phyloP scores from a whole-genome alignment of 345 rosid genomes.

The Aquilaria malaccensis region DNA sequence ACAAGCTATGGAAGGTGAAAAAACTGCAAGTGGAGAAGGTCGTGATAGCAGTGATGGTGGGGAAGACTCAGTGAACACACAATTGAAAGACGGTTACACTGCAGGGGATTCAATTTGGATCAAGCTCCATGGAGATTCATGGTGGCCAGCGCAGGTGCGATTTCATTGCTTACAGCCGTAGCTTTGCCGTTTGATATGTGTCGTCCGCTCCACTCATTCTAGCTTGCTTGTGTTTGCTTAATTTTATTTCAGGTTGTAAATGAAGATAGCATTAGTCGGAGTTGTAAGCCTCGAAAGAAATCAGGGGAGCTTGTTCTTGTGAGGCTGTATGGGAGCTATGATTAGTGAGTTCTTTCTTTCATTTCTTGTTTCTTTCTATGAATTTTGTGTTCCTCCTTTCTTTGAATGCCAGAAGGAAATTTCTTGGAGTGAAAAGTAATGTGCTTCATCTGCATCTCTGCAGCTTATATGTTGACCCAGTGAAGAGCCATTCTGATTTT shows the following conservation, averaged over 20 bases:
- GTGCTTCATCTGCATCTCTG: slow-evolving; percentile 11
- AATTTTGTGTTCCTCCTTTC: neutral
- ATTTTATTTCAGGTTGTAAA: slow-evolving; percentile 37
- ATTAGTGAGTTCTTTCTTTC: slow-evolving; percentile 33
- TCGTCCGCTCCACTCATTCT: neutral
- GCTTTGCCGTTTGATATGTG: neutral
- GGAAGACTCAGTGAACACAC: slow-evolving; percentile 16
- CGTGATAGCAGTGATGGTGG: slow-evolving; percentile 9
- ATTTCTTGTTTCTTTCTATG: neutral
- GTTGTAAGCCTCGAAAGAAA: slow-evolving; percentile 21
- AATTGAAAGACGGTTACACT: slow-evolving; percentile 14
- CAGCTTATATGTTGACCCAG: slow-evolving; percentile 40
- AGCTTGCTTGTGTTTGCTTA: neutral
- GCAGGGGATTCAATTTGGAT: slow-evolving; percentile 43
- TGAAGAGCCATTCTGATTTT: slow-evolving; percentile 30
- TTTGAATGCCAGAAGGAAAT: neutral
- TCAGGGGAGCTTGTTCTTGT: slow-evolving; percentile 30
- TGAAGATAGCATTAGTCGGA: slow-evolving; percentile 21
- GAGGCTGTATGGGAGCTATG: slow-evolving; percentile 47
- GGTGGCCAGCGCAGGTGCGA: slow-evolving; percentile 71
- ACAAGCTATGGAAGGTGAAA: slow-evolving; percentile 17
- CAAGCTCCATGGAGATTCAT: slow-evolving; percentile 23
- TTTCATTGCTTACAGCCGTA: neutral
- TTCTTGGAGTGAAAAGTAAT: slow-evolving; percentile 5
- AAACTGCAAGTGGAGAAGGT: slow-evolving; percentile 11